Base-by-base conservation (phyloP, 352 stramenopile species). In the Phytophthora pisi region DNA sequence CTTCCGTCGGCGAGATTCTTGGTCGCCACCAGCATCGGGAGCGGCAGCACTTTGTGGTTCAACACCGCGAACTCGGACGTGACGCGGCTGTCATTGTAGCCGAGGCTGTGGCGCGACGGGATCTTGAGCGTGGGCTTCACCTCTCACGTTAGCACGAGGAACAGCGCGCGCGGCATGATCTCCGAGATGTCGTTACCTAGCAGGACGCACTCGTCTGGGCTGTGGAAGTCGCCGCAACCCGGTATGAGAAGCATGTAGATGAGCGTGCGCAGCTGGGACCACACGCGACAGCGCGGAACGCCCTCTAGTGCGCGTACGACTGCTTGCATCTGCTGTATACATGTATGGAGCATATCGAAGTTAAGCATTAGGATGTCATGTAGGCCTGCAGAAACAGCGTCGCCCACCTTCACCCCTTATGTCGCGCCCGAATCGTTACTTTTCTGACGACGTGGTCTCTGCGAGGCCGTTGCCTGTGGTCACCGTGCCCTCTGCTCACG, bases 241-340 rank as follows among this genome's bases (percentile, higher is more conserved):
- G 74, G 55, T 94, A 82, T 1, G 86, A 92, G 47, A 92, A 92
- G 86, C 3, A 93, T 56, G 62, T 96, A 96, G n/a, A 96, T 81
- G n/a, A 92, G 51, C 8, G 86, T 90, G 15, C 84, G 78, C 43
- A 92, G 49, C 18, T 91, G 45, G 61, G 94, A 93, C 2, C 90
- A 53, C 31, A 81, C 55, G 5, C 26, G 26, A 30, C 5, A 30
- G 26, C 26, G 26, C 26, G 4, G 26, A 30, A 30, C 0, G 26
- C 26, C 5, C 5, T 30, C 26, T 1, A 30, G 3, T 26, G 23
- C 23, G 23, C 23, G 23, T 26, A 30, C 26, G 5, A 30, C 26
- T 3, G 26, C 26, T 30, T 30, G 26, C 26, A 3, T 30, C 26
- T 30, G 26, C 26, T 30, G 26, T 3, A 30, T 7, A 30, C 26